These are phyloP conservation scores for Spongiforma sp. DNA, from an alignment of 1,284 basidiomycete species.

Conservation along the genomic window DNA sequence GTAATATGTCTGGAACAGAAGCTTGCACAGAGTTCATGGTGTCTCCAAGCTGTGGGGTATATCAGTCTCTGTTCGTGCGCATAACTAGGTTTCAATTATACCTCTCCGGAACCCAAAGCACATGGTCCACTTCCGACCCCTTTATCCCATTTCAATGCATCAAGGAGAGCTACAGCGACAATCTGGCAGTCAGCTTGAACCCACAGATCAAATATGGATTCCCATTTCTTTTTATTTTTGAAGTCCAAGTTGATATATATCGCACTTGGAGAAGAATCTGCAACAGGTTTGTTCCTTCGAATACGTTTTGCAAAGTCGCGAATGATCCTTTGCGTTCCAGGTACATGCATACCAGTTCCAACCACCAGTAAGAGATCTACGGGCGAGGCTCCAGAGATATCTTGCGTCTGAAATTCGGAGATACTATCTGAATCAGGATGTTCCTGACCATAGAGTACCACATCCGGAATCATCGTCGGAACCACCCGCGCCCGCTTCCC, in stretches of 20 bases:
- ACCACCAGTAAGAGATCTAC: not conserved
- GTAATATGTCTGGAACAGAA: not conserved
- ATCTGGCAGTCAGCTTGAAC: slow-evolving; percentile 17
- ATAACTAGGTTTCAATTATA: no score
- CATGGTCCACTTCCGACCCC: not conserved
- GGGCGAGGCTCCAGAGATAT: not conserved
- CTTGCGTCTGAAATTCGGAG: not conserved
- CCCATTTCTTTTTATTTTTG: slow-evolving; percentile 11
- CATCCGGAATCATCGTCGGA: not conserved
- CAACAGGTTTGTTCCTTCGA: accelerated
- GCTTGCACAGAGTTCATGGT: no score
- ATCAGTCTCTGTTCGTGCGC: no score
- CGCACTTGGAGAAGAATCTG: not conserved
- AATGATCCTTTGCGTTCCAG: not conserved
- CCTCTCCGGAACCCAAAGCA: not conserved
- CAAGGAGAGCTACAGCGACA: not conserved
- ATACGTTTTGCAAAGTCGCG: not conserved
- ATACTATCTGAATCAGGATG: not conserved
- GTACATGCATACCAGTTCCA: not conserved
- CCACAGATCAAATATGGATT: slow-evolving; percentile 11
- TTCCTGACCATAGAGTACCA: not conserved
- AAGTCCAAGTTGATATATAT: not conserved
- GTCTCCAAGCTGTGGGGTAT: no score
- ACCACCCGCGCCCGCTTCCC: not conserved
- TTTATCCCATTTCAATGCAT: slow-evolving; percentile 1